Evolutionary conservation across 1,139 yeast species (phyloP).

Genomic region (Scheffersomyces stambukii): DNA sequence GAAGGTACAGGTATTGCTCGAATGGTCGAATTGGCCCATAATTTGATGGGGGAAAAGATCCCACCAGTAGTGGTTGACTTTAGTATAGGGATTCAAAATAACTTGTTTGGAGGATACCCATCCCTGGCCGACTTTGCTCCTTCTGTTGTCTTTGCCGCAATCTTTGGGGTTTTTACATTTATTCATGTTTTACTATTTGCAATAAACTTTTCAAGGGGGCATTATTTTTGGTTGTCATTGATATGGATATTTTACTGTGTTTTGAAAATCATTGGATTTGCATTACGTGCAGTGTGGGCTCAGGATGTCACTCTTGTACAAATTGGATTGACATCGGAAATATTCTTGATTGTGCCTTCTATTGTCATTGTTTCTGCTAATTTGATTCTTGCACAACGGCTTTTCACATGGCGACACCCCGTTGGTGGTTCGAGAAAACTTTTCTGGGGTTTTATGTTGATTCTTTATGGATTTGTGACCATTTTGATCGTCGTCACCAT

Average conservation of each 20-base stretch:
- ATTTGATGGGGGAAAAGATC: conserved; percentile 19
- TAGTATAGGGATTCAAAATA: conserved; percentile 17
- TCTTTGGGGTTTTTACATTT: conserved; percentile 23
- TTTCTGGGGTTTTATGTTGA: conserved; percentile 34
- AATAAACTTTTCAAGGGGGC: conserved; percentile 32
- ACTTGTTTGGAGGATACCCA: conserved; percentile 38
- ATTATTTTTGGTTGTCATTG: conserved; percentile 29
- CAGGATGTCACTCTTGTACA: conserved; percentile 19
- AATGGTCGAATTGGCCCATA: conserved; percentile 16
- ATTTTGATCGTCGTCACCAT: conserved; percentile 30
- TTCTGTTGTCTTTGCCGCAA: conserved; percentile 25
- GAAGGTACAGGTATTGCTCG: conserved; percentile 21
- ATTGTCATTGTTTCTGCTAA: conserved; percentile 33
- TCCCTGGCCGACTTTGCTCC: conserved; percentile 25
- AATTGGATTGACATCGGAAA: conserved; percentile 30
- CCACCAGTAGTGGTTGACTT: conserved; percentile 20
- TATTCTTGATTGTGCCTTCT: conserved; percentile 31
- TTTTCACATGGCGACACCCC: conserved; percentile 47
- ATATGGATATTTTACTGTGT: conserved; percentile 29
- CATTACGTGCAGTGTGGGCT: conserved; percentile 28
- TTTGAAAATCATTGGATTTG: conserved; percentile 29
- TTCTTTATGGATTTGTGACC: conserved; percentile 26
- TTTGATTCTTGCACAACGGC: conserved; percentile 39
- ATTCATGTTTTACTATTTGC: conserved; percentile 24
- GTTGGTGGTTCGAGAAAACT: conserved; percentile 40